phyloP scores from a whole-genome alignment of 352 stramenopile genomes.

The Pythium aphanidermatum region DNA sequence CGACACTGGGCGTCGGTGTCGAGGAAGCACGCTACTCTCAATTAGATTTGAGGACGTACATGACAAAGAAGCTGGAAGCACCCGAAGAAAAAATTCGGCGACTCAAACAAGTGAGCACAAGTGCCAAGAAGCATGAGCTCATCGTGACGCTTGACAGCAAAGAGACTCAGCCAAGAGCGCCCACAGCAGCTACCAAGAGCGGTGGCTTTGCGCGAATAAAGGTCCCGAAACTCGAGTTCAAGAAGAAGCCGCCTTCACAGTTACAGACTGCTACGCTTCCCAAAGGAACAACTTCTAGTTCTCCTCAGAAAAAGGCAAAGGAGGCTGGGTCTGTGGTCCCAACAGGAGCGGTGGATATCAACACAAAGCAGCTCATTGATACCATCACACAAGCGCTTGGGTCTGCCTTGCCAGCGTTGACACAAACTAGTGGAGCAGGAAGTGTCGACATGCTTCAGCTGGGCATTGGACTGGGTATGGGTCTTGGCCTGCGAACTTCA shows the following conservation, averaged over 20 bases:
- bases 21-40: slow-evolving; percentile 51
- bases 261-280: no score
- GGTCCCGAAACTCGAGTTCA: slow-evolving; percentile 47
- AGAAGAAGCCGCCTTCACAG: no score
- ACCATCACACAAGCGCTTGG: slow-evolving; percentile 71
- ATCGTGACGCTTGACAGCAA: slow-evolving; percentile 23
- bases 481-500: slow-evolving; percentile 72
- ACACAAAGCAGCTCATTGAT: slow-evolving; percentile 64
- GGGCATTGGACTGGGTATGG: slow-evolving; percentile 86
- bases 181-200: not conserved
- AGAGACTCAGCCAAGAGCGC: not conserved
- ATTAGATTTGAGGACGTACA: slow-evolving; percentile 78
- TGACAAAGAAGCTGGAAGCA: slow-evolving; percentile 79
- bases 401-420: slow-evolving; percentile 33
- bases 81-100: slow-evolving; percentile 53
- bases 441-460: slow-evolving; percentile 69
- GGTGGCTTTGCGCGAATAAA: slow-evolving; percentile 43
- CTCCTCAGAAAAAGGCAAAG: not conserved
- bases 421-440: slow-evolving; percentile 11
- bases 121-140: slow-evolving; percentile 63
- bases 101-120: slow-evolving; percentile 42
- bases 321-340: not conserved
- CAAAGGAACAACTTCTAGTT: no score
- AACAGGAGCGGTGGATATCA: slow-evolving; percentile 28
- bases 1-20: slow-evolving; percentile 62